Conservation (phyloP, 106 monocot species). For the Dactylorhiza incarnata region DNA sequence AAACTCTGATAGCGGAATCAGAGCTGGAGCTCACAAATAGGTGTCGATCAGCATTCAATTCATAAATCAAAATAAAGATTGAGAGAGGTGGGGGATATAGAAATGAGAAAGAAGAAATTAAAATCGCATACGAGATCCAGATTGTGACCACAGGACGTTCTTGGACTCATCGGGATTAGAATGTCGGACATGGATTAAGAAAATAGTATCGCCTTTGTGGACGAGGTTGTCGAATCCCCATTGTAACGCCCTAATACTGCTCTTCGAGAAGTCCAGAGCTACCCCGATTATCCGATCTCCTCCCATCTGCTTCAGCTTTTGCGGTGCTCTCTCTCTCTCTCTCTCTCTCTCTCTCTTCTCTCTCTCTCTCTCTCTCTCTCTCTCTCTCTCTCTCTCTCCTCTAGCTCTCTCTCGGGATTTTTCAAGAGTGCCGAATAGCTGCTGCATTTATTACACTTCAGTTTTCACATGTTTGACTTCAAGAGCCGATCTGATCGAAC, state of each 20-base stretch:
- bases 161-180: constrained; percentile 25
- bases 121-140: constrained; percentile 44
- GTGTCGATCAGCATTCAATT: background rate
- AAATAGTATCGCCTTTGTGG: constrained; percentile 46
- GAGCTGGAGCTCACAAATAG: constrained; percentile 20
- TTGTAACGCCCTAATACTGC: constrained; percentile 58
- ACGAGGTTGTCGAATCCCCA: constrained; percentile 80
- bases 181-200: constrained; percentile 47
- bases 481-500: no score
- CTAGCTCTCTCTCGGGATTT: no score
- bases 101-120: background rate
- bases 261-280: constrained; percentile 68
- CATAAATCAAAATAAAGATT: background rate
- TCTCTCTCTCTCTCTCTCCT: no score
- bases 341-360: no score
- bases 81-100: background rate
- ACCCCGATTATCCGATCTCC: constrained; percentile 57
- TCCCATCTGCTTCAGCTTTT: constrained; percentile 17
- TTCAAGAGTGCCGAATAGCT: no score
- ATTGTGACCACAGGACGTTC: constrained; percentile 30
- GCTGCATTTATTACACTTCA: no score
- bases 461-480: no score
- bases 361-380: no score
- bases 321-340: background rate
- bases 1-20: constrained; percentile 70